A percentile compares a stretch with the other conserved stretches of the same genome.
These are phyloP conservation scores for Ascochyta fabae DNA, from an alignment of 2,329 filamentous ascomycete species.

Conservation along the genomic window DNA sequence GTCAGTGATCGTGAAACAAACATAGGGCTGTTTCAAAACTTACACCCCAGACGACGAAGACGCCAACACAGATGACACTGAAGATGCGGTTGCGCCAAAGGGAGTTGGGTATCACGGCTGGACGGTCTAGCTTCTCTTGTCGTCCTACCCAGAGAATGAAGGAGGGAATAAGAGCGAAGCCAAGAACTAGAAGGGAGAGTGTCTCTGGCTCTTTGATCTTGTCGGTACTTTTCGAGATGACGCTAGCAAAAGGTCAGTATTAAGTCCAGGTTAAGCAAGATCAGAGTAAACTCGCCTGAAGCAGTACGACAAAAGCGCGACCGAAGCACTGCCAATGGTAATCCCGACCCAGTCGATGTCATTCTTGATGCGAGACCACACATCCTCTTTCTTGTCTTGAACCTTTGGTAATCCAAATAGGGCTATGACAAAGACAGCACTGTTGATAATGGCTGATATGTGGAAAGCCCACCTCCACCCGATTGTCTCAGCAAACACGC, in stretches of 20 bases:
- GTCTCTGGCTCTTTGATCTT: constrained; percentile 54
- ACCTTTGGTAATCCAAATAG: constrained; percentile 48
- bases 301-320: constrained; percentile 61
- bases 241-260: constrained; percentile 17
- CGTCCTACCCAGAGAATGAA: constrained; percentile 64
- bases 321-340: constrained; percentile 53
- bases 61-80: constrained; percentile 59
- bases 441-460: constrained; percentile 54
- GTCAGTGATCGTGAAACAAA: neutral
- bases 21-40: neutral
- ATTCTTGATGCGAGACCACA: constrained; percentile 40
- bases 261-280: neutral
- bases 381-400: constrained; percentile 30
- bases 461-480: constrained; percentile 63
- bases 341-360: constrained; percentile 64
- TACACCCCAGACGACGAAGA: constrained; percentile 47
- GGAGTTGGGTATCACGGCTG: constrained; percentile 67
- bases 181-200: constrained; percentile 56
- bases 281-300: constrained; percentile 54
- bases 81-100: constrained; percentile 67
- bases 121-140: constrained; percentile 54
- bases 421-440: constrained; percentile 48
- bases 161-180: constrained; percentile 52
- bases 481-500: constrained; percentile 56
- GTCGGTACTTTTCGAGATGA: constrained; percentile 49